phyloP scores from a whole-genome alignment of 2,329 filamentous ascomycete species.

The Phaeosphaeriaceae sp. region DNA sequence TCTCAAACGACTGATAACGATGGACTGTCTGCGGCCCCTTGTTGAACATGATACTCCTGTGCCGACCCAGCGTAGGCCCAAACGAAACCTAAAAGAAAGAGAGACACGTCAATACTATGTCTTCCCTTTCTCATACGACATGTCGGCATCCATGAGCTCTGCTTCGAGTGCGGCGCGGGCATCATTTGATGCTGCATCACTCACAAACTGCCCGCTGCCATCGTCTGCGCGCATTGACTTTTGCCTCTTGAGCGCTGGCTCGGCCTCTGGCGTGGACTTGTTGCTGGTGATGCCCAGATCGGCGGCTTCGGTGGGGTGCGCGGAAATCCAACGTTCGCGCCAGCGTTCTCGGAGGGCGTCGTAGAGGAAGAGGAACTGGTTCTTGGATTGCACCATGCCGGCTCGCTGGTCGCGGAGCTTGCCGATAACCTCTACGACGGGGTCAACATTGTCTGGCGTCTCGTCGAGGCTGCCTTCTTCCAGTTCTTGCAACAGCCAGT shows the following conservation, averaged over 20 bases:
- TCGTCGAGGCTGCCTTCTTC: slow-evolving; percentile 71
- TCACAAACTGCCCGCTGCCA: slow-evolving; percentile 2
- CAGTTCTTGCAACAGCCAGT: slow-evolving; percentile 85
- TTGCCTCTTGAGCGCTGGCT: slow-evolving; percentile 37
- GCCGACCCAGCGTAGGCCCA: neutral
- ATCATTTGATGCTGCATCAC: slow-evolving; percentile 16
- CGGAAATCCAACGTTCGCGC: slow-evolving; percentile 59
- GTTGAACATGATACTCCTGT: neutral
- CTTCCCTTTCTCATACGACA: slow-evolving; percentile 38
- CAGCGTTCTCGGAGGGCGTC: slow-evolving; percentile 79
- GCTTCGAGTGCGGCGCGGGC: slow-evolving; percentile 41
- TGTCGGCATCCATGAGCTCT: slow-evolving; percentile 38
- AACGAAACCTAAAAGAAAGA: neutral
- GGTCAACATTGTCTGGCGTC: slow-evolving; percentile 63
- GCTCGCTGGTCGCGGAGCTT: slow-evolving; percentile 83
- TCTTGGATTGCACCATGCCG: slow-evolving; percentile 92
- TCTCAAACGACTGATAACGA: neutral
- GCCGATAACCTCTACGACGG: slow-evolving; percentile 81
- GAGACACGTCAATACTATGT: slow-evolving; percentile 13
- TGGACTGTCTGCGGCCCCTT: neutral
- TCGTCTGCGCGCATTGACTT: slow-evolving; percentile 28
- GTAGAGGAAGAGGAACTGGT: slow-evolving; percentile 88
- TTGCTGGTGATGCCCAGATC: slow-evolving; percentile 25
- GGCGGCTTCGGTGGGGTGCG: slow-evolving; percentile 37
- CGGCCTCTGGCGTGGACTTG: slow-evolving; percentile 12